Conservation (phyloP, 164 flowering plant species). For the Berberis vulgaris region DNA sequence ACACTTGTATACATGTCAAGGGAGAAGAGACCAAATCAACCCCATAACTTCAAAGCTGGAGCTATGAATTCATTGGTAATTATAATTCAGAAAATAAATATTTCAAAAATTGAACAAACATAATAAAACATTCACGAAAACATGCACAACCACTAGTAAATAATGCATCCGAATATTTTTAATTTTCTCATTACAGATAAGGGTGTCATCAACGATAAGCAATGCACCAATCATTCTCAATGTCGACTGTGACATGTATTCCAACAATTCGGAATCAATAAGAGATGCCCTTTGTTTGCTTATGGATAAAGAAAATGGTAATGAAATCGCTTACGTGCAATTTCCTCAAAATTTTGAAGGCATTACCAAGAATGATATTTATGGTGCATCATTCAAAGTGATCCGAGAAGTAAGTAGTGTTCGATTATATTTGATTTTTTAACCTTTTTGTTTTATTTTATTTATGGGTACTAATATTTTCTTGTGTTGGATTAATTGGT, state of each 20-base stretch:
- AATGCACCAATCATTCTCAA: slow-evolving; percentile 14
- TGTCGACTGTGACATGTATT: too few relatives aligned
- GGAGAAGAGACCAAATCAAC: slow-evolving; percentile 25
- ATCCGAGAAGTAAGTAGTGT: not conserved
- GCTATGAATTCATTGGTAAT: slow-evolving; percentile 29
- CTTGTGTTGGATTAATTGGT: not conserved
- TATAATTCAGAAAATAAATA: too few relatives aligned
- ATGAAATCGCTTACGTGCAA: not conserved
- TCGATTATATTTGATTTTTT: not conserved
- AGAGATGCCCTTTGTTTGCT: not conserved
- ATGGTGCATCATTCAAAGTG: slow-evolving; percentile 10
- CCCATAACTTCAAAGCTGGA: slow-evolving; percentile 28
- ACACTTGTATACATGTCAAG: slow-evolving; percentile 5
- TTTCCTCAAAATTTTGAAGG: not conserved
- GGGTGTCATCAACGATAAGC: slow-evolving; percentile 61
- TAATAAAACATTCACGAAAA: too few relatives aligned
- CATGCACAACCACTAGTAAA: too few relatives aligned
- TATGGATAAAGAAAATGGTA: not conserved
- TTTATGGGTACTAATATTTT: not conserved
- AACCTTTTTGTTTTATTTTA: not conserved
- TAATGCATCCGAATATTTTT: not conserved
- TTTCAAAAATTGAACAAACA: too few relatives aligned
- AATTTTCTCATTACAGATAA: slow-evolving; percentile 25
- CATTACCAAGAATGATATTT: not conserved
- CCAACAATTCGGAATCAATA: not conserved